Evolutionary conservation across 331 rosid genomes (phyloP).

Genomic region (Rosa hybrid): DNA sequence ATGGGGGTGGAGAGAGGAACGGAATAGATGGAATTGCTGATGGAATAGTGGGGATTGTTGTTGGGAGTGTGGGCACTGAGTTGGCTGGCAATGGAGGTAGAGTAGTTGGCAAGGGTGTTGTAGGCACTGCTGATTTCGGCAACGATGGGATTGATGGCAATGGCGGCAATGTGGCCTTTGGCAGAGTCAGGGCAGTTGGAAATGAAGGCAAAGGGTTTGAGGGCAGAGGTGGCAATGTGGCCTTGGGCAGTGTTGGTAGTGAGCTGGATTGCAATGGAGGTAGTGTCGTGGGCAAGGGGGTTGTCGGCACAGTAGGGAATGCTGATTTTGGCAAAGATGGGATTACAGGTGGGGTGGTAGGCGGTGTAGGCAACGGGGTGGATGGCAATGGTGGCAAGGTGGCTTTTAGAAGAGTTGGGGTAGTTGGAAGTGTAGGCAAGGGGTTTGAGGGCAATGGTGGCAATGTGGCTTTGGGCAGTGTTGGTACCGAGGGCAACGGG

Average conservation of each 20-base stretch:
- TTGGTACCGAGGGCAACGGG: constrained; percentile 17
- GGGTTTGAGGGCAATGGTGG: constrained; percentile 28
- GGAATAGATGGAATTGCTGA: constrained; percentile 32
- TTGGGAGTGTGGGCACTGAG: neutral
- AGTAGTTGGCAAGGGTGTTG: neutral
- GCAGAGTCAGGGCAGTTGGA: constrained; percentile 18
- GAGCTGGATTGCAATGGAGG: constrained; percentile 28
- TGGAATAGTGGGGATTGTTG: constrained; percentile 24
- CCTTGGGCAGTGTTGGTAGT: constrained; percentile 11
- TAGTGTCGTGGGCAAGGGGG: constrained; percentile 10
- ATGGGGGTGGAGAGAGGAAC: constrained; percentile 45
- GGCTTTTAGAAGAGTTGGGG: constrained; percentile 20
- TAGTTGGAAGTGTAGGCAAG: constrained; percentile 19
- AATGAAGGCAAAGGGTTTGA: constrained; percentile 21
- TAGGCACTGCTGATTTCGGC: constrained; percentile 8
- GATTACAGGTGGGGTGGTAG: constrained; percentile 17
- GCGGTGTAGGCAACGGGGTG: constrained; percentile 16
- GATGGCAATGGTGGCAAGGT: constrained; percentile 28
- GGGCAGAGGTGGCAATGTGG: constrained; percentile 28
- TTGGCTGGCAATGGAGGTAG: neutral
- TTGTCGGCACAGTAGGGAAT: constrained; percentile 10
- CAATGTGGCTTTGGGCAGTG: constrained; percentile 22
- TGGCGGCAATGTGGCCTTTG: constrained; percentile 6
- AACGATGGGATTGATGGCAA: constrained; percentile 18
- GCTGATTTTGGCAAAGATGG: constrained; percentile 30